Evolutionary conservation across 495 filamentous ascomycete genomes (phyloP), one percentile per base, ranked within the genome.

Genomic region (Cercophora newfieldiana): DNA sequence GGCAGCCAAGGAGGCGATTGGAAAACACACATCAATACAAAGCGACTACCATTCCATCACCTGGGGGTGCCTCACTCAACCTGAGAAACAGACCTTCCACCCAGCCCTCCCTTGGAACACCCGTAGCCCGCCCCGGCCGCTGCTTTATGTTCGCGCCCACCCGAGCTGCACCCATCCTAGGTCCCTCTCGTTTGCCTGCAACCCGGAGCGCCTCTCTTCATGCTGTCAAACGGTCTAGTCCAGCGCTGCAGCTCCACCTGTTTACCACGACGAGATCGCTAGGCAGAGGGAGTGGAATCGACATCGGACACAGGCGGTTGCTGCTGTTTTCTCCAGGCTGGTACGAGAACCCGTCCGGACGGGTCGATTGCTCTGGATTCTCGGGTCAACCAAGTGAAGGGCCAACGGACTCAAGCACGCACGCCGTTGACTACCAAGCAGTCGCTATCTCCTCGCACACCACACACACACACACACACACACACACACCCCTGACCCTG

Each of bases 101-200:
- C 49, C 24, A 33, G 30, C 49, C 19, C 12, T 22, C 19, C 16
- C 22, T 10, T 55, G 51, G 51, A 55, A 28, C 51, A 53, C 49
- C 12, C 24, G 49, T n/a, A 53, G 12, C 12, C 49, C 7, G 16
- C 16, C 19, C 22, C 51, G 51, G 51, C 18, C 51, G 21, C 50
- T 55, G 51, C 21, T 55, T 16, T 16, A 5, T 28, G 51, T 5
- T 28, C 12, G 51, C 25, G 51, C 51, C 51, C 51, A 55, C 51
- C 51, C 51, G 37, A 50, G 61, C 50, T 12, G 49, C 61, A 21
- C 49, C 49, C 21, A 50, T 21, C 22, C 24, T 33, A 48, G 14
- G 53, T n/a, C 24, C 63, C 16, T 22, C 44, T 8, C 59, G 63
- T 58, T 58, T 65, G 63, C 63, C 63, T 53, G 21, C 51, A 37